These are phyloP conservation scores for Bremia lactucae DNA, from an alignment of 352 stramenopile species.

Conservation along the genomic window DNA sequence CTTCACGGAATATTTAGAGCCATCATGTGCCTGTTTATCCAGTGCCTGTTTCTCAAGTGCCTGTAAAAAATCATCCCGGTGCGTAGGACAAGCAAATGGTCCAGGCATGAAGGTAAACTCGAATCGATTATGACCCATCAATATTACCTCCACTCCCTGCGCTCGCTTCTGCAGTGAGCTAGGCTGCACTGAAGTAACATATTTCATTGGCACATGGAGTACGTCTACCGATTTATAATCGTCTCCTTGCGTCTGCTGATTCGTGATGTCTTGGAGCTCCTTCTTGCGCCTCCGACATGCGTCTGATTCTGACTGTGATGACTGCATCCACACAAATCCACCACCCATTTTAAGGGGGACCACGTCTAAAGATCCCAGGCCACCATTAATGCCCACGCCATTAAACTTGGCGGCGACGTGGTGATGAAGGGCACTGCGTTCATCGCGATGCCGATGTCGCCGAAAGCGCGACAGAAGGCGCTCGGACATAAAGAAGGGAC, in stretches of 20 bases:
- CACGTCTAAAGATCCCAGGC: slow-evolving; percentile 28
- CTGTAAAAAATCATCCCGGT: slow-evolving; percentile 40
- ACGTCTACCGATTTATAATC: slow-evolving; percentile 16
- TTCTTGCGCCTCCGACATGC: slow-evolving; percentile 37
- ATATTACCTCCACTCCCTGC: slow-evolving; percentile 26
- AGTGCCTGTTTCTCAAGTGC: slow-evolving; percentile 11
- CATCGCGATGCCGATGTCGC: slow-evolving; percentile 10
- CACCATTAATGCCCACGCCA: slow-evolving; percentile 35
- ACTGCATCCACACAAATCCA: slow-evolving; percentile 48
- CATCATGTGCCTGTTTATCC: background rate
- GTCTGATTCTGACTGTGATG: slow-evolving; percentile 37
- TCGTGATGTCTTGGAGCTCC: slow-evolving; percentile 52
- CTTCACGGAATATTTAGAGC: background rate
- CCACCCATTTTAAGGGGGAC: slow-evolving; percentile 11
- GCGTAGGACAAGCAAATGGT: slow-evolving; percentile 9
- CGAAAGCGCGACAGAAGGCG: slow-evolving; percentile 28
- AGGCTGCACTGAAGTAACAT: slow-evolving; percentile 19
- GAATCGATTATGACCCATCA: slow-evolving; percentile 25
- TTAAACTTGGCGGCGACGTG: slow-evolving; percentile 46
- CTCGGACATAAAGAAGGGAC: slow-evolving; percentile 42
- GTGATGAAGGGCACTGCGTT: slow-evolving; percentile 20
- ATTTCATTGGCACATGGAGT: slow-evolving; percentile 22
- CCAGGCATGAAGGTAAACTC: slow-evolving; percentile 52
- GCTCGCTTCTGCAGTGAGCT: slow-evolving; percentile 36
- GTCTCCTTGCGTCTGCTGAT: slow-evolving; percentile 4